phyloP scores from a whole-genome alignment of 495 filamentous ascomycete species.

The Penicillium longicatenatum region DNA sequence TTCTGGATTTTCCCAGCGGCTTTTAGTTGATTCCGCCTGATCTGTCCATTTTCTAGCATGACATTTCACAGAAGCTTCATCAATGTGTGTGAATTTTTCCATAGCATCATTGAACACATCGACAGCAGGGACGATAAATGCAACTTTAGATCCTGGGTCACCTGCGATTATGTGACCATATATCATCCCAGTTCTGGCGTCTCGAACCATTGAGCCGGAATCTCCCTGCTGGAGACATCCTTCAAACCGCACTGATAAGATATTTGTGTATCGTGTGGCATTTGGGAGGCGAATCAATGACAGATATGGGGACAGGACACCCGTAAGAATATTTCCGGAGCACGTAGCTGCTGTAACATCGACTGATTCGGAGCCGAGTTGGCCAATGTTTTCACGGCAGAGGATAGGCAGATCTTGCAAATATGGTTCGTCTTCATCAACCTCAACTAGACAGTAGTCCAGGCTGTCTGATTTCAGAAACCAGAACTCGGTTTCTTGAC shows the following conservation, averaged over 20 bases:
- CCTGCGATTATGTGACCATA: constrained; percentile 2
- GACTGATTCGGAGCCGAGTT: neutral
- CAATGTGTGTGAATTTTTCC: neutral
- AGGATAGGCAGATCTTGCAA: neutral
- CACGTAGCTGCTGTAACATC: neutral
- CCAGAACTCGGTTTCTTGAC: neutral
- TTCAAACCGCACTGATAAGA: neutral
- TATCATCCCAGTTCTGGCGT: neutral
- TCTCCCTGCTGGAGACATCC: neutral
- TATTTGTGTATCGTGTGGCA: neutral
- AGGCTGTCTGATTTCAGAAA: neutral
- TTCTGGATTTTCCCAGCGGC: no score
- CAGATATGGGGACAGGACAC: neutral
- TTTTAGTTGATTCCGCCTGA: no score
- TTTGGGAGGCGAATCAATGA: neutral
- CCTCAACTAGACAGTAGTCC: neutral
- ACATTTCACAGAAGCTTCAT: no score
- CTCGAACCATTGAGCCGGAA: constrained; percentile 1
- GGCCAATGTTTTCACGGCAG: neutral
- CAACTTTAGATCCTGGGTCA: neutral
- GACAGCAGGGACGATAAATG: neutral
- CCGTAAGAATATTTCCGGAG: neutral
- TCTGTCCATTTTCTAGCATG: no score
- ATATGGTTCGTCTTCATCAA: neutral
- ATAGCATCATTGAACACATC: neutral